Evolutionary conservation across 371 early-diverging fungal genomes (phyloP).

Genomic region (Mucor saturninus): DNA sequence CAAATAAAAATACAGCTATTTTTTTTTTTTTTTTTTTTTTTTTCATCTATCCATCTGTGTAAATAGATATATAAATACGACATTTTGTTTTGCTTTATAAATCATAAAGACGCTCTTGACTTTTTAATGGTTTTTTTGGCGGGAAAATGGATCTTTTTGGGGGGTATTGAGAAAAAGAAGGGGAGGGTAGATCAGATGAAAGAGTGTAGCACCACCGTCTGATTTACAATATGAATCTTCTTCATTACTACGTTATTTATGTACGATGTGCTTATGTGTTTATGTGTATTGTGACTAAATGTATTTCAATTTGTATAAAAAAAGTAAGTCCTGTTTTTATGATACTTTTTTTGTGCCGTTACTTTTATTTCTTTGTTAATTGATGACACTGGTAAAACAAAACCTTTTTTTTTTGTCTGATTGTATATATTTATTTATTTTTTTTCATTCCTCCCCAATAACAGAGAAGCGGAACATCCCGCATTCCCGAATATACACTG

Average conservation of each 20-base stretch:
- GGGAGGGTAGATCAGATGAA: not conserved
- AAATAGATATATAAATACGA: slow-evolving; percentile 19
- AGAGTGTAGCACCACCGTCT: slow-evolving; percentile 19
- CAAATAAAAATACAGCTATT: slow-evolving; percentile 15
- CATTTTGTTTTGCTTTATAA: not conserved
- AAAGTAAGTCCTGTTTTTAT: not conserved
- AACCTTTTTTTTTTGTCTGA: not conserved
- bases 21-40: not conserved
- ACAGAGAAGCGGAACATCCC: slow-evolving; percentile 25
- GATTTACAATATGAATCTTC: slow-evolving; percentile 23
- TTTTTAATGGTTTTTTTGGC: slow-evolving; percentile 4
- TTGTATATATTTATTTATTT: not conserved
- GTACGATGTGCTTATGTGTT: slow-evolving; percentile 18
- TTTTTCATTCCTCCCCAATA: not conserved
- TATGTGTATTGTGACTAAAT: slow-evolving; percentile 8
- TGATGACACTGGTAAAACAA: not conserved
- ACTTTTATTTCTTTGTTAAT: not conserved
- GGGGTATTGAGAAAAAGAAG: not conserved
- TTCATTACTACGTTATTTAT: slow-evolving; percentile 30
- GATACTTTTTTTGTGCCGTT: not conserved
- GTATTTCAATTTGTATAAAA: slow-evolving; percentile 17
- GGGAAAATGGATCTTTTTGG: not conserved
- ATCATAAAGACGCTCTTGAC: not conserved
- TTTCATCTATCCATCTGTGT: slow-evolving; percentile 39
- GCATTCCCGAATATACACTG: slow-evolving; percentile 23